Percentiles rank a stretch among this genome's conserved stretches.
Evolutionary conservation across 257 asterid species (phyloP).

Genomic region (Plectranthus barbatus): DNA sequence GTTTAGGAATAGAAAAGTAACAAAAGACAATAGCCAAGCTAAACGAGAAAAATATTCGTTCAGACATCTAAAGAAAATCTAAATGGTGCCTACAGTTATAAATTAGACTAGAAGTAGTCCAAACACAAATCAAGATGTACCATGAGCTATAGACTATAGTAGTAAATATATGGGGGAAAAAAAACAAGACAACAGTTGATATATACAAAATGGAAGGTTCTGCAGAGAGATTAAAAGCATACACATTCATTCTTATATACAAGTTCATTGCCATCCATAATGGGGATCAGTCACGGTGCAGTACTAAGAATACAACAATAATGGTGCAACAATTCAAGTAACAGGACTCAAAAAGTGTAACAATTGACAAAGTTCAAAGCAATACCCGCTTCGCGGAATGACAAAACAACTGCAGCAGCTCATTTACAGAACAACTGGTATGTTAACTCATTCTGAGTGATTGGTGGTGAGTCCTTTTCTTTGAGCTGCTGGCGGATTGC

Average conservation of each 20-base stretch:
- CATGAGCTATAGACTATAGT: too few relatives aligned
- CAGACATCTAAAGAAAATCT: too few relatives aligned
- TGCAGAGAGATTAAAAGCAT: background rate
- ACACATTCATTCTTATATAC: conserved; percentile 27
- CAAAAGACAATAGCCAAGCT: too few relatives aligned
- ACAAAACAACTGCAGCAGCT: conserved; percentile 16
- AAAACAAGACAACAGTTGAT: background rate
- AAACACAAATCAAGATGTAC: too few relatives aligned
- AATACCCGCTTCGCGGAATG: conserved; percentile 23
- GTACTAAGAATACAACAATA: conserved; percentile 29
- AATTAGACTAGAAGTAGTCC: too few relatives aligned
- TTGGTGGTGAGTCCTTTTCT: conserved; percentile 48
- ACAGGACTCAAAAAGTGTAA: conserved; percentile 13
- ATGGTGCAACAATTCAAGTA: conserved; percentile 21
- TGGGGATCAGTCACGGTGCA: conserved; percentile 12
- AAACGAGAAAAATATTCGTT: too few relatives aligned
- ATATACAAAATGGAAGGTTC: background rate
- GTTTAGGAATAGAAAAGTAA: too few relatives aligned
- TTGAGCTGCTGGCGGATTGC: conserved; percentile 55
- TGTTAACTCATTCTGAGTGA: conserved; percentile 25
- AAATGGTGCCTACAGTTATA: too few relatives aligned
- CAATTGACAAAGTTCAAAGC: conserved; percentile 13
- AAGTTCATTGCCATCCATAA: conserved; percentile 7
- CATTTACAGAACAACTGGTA: conserved; percentile 6
- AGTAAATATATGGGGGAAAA: too few relatives aligned